Base-by-base conservation (phyloP, 768 basidiomycete species). In the Amanita molliuscula region DNA sequence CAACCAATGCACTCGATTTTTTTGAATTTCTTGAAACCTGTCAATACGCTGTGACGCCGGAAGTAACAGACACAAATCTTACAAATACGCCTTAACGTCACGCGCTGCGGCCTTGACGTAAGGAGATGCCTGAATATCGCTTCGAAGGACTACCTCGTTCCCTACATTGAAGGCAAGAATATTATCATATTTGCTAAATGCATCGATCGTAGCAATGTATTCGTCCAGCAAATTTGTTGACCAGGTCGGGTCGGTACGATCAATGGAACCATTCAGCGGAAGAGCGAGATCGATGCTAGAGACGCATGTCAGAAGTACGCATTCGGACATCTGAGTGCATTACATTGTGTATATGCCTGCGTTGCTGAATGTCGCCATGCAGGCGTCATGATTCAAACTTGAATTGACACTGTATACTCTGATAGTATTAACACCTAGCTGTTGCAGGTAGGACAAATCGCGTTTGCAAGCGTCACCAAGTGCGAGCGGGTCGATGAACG, bases 101-200 rank as follows among this genome's bases (percentile, higher is more conserved):
- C 93, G 81, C 23, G 90, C 89, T 20, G 93, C 93, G 34, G 91
- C 91, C 64, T 93, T 94, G 61, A 96, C 77, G 63, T 78, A 96
- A 4, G 90, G 76, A 13, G 82, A 79, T 8, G 83, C 78, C 26
- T 67, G 69, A 13, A 88, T 88, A 47, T 68, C 66, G 36, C 75
- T 73, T 16, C 67, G 41, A 8, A 72, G 61, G 21, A 75, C 74
- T 28, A 82, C 85, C 67, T 95, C 93, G 59, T 96, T 96, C 18
- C 91, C 93, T 52, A 96, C 75, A 60, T 94, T 95, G 68, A 75
- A 94, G 9, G 82, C 92, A 50, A 95, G 69, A 13, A 96, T 78
- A 56, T 96, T 96, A 71, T 88, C 80, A 58, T 95, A 96, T 62
- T 87, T 80, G 61, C 73, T 73, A 71, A 94, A 94, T 0, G 69